Evolutionary conservation across 768 basidiomycete genomes (phyloP).

Genomic region (Lactarius hatsudake): DNA sequence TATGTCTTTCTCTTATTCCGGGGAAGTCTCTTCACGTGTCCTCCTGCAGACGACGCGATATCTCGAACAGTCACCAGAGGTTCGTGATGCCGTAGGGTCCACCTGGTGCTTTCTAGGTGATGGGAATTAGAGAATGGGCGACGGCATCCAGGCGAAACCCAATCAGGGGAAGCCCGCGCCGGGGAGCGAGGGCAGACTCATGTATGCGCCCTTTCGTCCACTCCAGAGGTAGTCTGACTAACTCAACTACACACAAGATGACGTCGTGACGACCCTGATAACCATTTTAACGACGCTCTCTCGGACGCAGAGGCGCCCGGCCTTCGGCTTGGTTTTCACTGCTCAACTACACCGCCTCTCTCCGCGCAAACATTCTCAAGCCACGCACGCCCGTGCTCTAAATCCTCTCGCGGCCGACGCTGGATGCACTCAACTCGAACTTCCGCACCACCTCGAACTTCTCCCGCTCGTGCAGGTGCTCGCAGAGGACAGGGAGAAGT

Average conservation of each 20-base stretch:
- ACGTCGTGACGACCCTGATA: constrained; percentile 65
- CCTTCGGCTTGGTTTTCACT: constrained; percentile 74
- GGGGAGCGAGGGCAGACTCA: constrained; percentile 55
- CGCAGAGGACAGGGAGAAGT: constrained; percentile 47
- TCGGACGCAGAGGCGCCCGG: constrained; percentile 54
- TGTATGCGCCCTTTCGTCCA: constrained; percentile 37
- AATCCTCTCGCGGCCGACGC: constrained; percentile 58
- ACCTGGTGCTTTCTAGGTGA: constrained; percentile 75
- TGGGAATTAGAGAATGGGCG: constrained; percentile 91
- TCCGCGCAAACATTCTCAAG: constrained; percentile 56
- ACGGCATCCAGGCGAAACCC: constrained; percentile 61
- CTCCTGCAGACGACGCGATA: constrained; percentile 58
- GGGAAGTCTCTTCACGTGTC: neutral
- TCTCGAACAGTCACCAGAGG: constrained; percentile 65
- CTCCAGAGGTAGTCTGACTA: neutral
- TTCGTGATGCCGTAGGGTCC: constrained; percentile 62
- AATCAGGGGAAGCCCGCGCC: constrained; percentile 42
- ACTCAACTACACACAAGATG: constrained; percentile 48
- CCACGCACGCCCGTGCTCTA: constrained; percentile 47
- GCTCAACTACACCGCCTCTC: constrained; percentile 73
- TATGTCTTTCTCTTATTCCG: constrained; percentile 34
- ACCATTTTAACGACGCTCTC: constrained; percentile 62
- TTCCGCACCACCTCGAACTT: constrained; percentile 80
- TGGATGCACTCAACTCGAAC: constrained; percentile 63
- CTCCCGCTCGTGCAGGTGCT: constrained; percentile 69